Evolutionary conservation across 2,329 filamentous ascomycete species (phyloP).

Genomic region (Ophiostoma novo-ulmi): DNA sequence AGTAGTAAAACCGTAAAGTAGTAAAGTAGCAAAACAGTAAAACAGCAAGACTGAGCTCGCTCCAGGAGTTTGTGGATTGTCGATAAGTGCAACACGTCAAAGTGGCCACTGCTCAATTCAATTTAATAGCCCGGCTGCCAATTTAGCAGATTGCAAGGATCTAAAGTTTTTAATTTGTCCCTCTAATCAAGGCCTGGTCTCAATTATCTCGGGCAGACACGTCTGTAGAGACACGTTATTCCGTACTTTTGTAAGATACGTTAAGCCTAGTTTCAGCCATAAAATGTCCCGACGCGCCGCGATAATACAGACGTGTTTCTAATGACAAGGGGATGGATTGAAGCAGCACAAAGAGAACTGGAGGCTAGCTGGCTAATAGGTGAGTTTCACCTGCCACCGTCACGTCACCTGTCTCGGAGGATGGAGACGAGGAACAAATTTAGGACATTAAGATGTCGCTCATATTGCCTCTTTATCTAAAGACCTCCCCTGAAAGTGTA

Average conservation of each 20-base stretch:
- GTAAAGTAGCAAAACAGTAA: not conserved
- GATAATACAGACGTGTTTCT: constrained; percentile 3
- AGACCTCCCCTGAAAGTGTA: not conserved
- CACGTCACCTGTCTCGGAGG: constrained; percentile 8
- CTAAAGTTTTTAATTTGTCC: not conserved
- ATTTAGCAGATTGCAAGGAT: not conserved
- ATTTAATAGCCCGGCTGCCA: not conserved
- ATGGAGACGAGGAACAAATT: not conserved
- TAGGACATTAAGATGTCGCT: not conserved
- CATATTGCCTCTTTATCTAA: not conserved
- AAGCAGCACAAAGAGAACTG: not conserved
- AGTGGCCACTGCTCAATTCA: not conserved
- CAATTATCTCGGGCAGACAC: not conserved
- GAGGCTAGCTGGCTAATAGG: too few relatives aligned
- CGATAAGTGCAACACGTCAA: not conserved
- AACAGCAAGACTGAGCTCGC: not conserved
- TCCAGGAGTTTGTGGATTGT: not conserved
- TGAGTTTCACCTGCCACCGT: not conserved
- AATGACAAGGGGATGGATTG: not conserved
- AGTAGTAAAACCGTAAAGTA: not conserved
- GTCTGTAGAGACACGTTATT: not conserved
- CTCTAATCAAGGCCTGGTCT: not conserved
- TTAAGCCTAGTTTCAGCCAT: not conserved
- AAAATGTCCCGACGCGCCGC: constrained; percentile 1
- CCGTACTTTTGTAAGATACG: not conserved